Percentiles rank a stretch among this genome's conserved stretches.
phyloP scores from a whole-genome alignment of 441 rosid species.

The Cnidoscolus chayamansa region DNA sequence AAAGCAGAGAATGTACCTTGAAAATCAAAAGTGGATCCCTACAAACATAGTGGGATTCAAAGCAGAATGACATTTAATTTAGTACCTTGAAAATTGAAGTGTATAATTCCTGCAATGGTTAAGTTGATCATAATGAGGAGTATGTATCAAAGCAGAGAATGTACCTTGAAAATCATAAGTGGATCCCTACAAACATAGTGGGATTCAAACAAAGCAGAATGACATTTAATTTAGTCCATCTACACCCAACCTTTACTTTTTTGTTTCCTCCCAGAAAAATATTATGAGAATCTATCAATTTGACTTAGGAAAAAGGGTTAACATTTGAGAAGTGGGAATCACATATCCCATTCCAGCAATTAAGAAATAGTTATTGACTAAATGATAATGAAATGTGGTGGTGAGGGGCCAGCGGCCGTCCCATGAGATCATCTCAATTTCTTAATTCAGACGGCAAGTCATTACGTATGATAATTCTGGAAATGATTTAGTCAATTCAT shows the following conservation, averaged over 20 bases:
- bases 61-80: not conserved
- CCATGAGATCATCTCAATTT: conserved; percentile 46
- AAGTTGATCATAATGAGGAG: no score
- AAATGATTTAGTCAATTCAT: not conserved
- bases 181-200: conserved; percentile 6
- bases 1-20: not conserved
- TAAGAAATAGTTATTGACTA: conserved; percentile 15
- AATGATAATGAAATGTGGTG: conserved; percentile 36
- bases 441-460: conserved; percentile 52
- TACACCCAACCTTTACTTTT: not conserved
- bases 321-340: conserved; percentile 14
- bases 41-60: conserved; percentile 12
- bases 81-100: no score
- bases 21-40: not conserved
- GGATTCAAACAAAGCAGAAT: conserved; percentile 8
- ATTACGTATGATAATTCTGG: conserved; percentile 20
- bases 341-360: conserved; percentile 10
- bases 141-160: not conserved
- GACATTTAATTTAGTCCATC: not conserved
- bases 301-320: not conserved
- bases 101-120: no score
- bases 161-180: not conserved
- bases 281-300: not conserved
- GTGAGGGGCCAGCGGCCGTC: conserved; percentile 41
- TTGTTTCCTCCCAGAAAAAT: no score